Evolutionary conservation across 176 grass and related monocot species (phyloP), one percentile per base, ranked within the genome.

Genomic region (Urochloa ruziziensis): DNA sequence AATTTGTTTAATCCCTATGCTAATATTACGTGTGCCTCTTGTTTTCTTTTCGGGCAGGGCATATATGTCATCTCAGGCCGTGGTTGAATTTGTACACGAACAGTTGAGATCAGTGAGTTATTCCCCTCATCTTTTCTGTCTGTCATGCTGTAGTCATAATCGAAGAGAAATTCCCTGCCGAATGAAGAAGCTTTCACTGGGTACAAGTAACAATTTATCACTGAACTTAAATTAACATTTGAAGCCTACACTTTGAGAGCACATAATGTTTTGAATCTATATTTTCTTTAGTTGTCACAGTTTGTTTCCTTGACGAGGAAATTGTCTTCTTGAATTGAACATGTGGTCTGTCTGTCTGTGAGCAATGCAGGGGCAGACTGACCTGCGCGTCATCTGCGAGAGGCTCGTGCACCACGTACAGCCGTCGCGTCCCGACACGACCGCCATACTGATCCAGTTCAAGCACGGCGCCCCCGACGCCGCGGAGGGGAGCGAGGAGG

Each of bases 381-480:
- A 80, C 33, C 68, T 80, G 48, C 5, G 19, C 27, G 0, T 15
- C 44, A 74, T 39, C 15, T 81, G 69, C 25, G 59, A 66, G 59
- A 24, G 2, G 14, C 68, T 86, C 34, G 35, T 86, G 65, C 19
- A 57, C 3, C 8, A 4, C 5, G 40, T 35, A 36, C 2, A 44
- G 47, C 3, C 7, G 15, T 46, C 85, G 32, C 4, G 0, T 21
- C 34, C 17, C 25, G 64, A 80, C 44, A 10, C 10, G 56, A 80
- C 67, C 4, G 57, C 10, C 56, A 52, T 86, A 54, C 76, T 86
- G 57, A 47, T 80, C 39, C 44, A 24, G 77, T 80, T 86, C 46
- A 80, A 63, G 56, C 42, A 7, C 25, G n/a, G 10, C 52, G 29
- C 21, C 39, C n/a, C 66, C 52, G 16, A 36, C n/a, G 18, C 2